Conservation (phyloP, 2,329 filamentous ascomycete species). For the Herpotrichia juniperi region DNA sequence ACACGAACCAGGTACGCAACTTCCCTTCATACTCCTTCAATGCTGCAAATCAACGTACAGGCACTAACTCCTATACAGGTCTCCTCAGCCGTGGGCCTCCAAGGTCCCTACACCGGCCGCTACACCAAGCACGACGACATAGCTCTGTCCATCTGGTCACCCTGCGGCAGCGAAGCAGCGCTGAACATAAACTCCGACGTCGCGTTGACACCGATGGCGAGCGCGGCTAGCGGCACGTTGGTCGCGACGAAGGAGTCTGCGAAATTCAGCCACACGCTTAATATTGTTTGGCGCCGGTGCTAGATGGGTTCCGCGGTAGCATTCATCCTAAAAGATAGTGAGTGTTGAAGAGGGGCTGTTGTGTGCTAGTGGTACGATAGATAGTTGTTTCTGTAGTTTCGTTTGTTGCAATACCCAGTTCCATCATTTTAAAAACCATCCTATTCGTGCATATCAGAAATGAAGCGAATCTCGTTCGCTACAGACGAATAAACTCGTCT, state of each 20-base stretch:
- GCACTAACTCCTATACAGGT: neutral
- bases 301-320: conserved; percentile 23
- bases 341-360: neutral
- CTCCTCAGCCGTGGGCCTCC: conserved; percentile 25
- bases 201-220: conserved; percentile 30
- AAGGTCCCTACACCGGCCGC: conserved; percentile 50
- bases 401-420: neutral
- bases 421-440: too few species aligned
- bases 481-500: too few species aligned
- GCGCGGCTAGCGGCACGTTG: conserved; percentile 28
- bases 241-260: conserved; percentile 32
- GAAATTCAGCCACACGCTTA: conserved; percentile 31
- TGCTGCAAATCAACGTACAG: neutral
- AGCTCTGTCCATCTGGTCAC: conserved; percentile 32
- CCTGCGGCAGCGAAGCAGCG: conserved; percentile 31
- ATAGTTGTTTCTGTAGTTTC: neutral
- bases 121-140: conserved; percentile 54
- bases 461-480: too few species aligned
- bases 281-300: conserved; percentile 42
- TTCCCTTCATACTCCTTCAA: neutral
- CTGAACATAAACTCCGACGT: conserved; percentile 42
- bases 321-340: conserved; percentile 9
- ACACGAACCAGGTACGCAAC: conserved; percentile 28
- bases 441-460: too few species aligned
- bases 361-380: neutral